A percentile compares a stretch with the other conserved stretches of the same genome.
Evolutionary conservation across 2,329 filamentous ascomycete genomes (phyloP).

Genomic region (Cordyceps cateniannulata): DNA sequence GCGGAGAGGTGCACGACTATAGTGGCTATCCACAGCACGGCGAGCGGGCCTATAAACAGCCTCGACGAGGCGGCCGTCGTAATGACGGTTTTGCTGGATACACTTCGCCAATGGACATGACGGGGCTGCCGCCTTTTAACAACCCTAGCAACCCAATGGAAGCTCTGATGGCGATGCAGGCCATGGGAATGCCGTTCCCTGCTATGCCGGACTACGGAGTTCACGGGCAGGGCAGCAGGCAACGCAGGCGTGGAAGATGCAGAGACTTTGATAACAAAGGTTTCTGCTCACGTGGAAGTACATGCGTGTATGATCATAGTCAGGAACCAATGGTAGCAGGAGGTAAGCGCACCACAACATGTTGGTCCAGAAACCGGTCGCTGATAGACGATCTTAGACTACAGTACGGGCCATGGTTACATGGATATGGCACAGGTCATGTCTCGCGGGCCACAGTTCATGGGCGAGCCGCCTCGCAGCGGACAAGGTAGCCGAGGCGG

Average conservation of each 20-base stretch:
- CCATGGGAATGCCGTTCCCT: slow-evolving; percentile 40
- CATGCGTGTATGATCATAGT: slow-evolving; percentile 65
- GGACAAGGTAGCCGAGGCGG: neutral
- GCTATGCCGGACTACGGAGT: slow-evolving; percentile 35
- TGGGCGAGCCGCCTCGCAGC: neutral
- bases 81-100: slow-evolving; percentile 19
- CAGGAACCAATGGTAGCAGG: slow-evolving; percentile 36
- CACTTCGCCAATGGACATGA: slow-evolving; percentile 4
- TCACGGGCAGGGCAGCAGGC: slow-evolving; percentile 18
- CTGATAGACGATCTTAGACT: neutral
- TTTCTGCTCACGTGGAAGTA: slow-evolving; percentile 60
- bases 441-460: neutral
- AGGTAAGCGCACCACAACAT: neutral
- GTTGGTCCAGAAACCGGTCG: neutral
- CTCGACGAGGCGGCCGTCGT: slow-evolving; percentile 44
- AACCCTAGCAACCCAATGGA: slow-evolving; percentile 52
- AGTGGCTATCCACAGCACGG: slow-evolving; percentile 20
- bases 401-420: neutral
- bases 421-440: slow-evolving; percentile 6
- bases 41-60: slow-evolving; percentile 51
- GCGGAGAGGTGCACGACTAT: slow-evolving; percentile 17
- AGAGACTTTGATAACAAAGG: slow-evolving; percentile 68
- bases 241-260: slow-evolving; percentile 46
- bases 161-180: slow-evolving; percentile 55
- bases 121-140: slow-evolving; percentile 43